phyloP scores from a whole-genome alignment of 371 early-diverging fungal species.

The Syncephalastrum monosporum region DNA sequence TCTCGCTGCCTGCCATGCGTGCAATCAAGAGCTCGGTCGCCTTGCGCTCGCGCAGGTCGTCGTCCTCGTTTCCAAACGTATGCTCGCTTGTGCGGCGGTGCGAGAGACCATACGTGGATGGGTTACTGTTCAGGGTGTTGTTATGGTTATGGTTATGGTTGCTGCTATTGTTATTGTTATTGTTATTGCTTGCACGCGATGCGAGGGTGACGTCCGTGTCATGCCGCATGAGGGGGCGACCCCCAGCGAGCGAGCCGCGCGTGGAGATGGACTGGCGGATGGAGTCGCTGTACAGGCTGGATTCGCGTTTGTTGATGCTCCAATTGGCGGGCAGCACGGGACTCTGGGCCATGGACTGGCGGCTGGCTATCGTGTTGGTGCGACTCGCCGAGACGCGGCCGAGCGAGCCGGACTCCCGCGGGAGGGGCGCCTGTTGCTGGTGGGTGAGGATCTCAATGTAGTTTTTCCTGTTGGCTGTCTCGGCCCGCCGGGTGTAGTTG shows the following conservation, averaged over 20 bases:
- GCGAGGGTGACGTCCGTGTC: constrained; percentile 10
- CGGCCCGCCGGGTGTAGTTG: neutral
- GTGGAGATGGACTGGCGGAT: constrained; percentile 32
- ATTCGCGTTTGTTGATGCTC: constrained; percentile 29
- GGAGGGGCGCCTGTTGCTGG: neutral
- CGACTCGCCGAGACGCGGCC: neutral
- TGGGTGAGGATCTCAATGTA: constrained; percentile 36
- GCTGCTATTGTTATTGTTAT: neutral
- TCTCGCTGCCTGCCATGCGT: constrained; percentile 5
- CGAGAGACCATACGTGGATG: no score
- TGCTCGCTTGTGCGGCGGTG: constrained; percentile 4
- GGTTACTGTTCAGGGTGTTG: no score
- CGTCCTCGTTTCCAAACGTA: neutral
- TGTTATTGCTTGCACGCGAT: neutral
- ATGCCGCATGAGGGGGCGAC: constrained; percentile 13
- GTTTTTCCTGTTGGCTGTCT: constrained; percentile 21
- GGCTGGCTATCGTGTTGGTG: neutral
- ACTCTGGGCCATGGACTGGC: neutral
- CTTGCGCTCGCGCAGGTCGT: constrained; percentile 4
- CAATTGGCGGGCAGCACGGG: constrained; percentile 32
- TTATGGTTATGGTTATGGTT: neutral
- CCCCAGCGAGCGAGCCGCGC: constrained; percentile 5
- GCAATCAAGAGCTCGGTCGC: constrained; percentile 10
- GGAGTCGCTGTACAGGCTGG: constrained; percentile 40
- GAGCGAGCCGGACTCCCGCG: no score